Conservation (phyloP, 129 eudicot genomes). For the Calendula officinalis region DNA sequence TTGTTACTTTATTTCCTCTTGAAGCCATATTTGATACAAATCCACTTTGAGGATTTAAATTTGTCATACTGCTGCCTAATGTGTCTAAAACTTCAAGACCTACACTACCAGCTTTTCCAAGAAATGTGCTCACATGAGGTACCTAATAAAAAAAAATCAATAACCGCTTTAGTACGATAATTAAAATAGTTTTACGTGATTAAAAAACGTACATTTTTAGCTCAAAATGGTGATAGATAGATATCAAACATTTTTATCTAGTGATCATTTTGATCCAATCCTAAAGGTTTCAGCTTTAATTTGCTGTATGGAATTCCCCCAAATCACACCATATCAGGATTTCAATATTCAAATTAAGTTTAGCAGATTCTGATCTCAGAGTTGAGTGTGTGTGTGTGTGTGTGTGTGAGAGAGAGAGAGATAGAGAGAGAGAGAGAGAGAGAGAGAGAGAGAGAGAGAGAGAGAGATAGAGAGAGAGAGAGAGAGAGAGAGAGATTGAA, state of each 20-base stretch:
- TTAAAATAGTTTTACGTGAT: too few species aligned
- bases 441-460: background rate
- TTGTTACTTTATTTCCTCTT: slow-evolving; percentile 67
- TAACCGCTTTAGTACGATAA: too few species aligned
- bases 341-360: background rate
- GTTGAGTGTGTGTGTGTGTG: slow-evolving; percentile 3
- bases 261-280: too few species aligned
- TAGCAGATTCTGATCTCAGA: slow-evolving; percentile 1
- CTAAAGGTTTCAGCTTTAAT: too few species aligned
- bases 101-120: slow-evolving; percentile 77
- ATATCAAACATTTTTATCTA: too few species aligned
- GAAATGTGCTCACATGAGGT: slow-evolving; percentile 73
- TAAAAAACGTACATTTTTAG: too few species aligned
- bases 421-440: background rate
- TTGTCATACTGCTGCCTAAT: slow-evolving; percentile 83
- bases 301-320: slow-evolving; percentile 13
- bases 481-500: background rate
- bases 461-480: background rate
- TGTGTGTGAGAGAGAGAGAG: too few species aligned
- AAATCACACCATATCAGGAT: background rate
- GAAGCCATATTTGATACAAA: slow-evolving; percentile 72
- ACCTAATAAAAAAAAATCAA: slow-evolving; percentile 41
- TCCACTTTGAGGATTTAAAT: slow-evolving; percentile 65
- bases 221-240: too few species aligned
- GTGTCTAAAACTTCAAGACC: slow-evolving; percentile 83